Evolutionary conservation across 2,329 filamentous ascomycete genomes (phyloP).

Genomic region (Colletotrichum costaricense): DNA sequence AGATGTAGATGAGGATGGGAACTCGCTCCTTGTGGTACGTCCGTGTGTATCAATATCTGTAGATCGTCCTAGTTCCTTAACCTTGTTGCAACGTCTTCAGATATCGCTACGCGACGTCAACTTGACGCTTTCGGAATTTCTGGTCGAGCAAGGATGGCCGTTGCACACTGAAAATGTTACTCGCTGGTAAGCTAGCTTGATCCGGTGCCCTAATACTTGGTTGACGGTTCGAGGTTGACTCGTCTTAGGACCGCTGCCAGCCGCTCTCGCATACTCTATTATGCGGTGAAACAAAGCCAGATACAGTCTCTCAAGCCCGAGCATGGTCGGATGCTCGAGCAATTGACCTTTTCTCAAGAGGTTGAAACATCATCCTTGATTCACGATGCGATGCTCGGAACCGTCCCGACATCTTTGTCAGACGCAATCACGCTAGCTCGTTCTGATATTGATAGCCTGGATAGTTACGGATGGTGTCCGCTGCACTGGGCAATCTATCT

Average conservation of each 20-base stretch:
- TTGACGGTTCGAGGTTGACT: background rate
- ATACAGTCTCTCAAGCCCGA: constrained; percentile 11
- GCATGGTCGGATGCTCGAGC: constrained; percentile 2
- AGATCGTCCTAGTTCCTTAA: too few relatives aligned
- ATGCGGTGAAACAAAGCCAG: background rate
- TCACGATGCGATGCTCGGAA: constrained; percentile 9
- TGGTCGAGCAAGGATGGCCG: constrained; percentile 12
- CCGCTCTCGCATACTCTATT: constrained; percentile 5
- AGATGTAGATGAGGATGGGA: constrained; percentile 14
- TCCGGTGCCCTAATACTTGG: too few relatives aligned
- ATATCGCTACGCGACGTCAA: background rate
- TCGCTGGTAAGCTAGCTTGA: background rate
- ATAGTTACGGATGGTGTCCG: constrained; percentile 10
- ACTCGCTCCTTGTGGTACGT: constrained; percentile 15
- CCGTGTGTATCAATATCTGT: background rate
- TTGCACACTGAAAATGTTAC: background rate
- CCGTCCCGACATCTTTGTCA: background rate
- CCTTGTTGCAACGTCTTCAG: background rate
- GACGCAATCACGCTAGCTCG: constrained; percentile 9
- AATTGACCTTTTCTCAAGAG: background rate
- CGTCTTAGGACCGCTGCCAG: background rate
- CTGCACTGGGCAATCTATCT: constrained; percentile 15
- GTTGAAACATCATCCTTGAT: constrained; percentile 1
- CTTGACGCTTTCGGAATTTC: background rate
- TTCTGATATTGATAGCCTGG: constrained; percentile 4